phyloP scores from a whole-genome alignment of 169 alveolate genomes.

The Plasmodium relictum region DNA sequence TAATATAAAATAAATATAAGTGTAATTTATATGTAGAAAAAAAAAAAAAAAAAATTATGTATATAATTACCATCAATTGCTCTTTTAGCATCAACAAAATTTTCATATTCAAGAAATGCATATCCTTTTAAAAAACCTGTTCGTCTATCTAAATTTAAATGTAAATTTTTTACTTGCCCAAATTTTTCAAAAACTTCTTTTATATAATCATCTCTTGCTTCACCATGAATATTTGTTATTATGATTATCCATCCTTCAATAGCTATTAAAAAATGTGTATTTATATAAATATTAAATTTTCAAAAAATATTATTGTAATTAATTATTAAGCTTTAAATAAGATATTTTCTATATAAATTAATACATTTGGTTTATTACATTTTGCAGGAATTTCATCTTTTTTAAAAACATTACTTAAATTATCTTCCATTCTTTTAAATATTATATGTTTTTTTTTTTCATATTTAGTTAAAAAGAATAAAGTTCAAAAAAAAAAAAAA shows the following conservation, averaged over 20 bases:
- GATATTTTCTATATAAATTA: not conserved
- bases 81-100: conserved; percentile 87
- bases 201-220: conserved; percentile 94
- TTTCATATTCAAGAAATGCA: conserved; percentile 91
- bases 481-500: not conserved
- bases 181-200: conserved; percentile 90
- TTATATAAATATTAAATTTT: too few relatives aligned
- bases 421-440: conserved; percentile 42
- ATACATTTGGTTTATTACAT: conserved; percentile 49
- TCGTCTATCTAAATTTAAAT: conserved; percentile 94
- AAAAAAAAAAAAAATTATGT: not conserved
- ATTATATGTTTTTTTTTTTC: conserved; percentile 36
- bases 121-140: conserved; percentile 95
- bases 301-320: not conserved
- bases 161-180: conserved; percentile 93
- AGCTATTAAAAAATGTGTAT: conserved; percentile 79
- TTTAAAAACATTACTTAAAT: conserved; percentile 39
- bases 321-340: not conserved
- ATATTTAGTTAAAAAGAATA: conserved; percentile 9
- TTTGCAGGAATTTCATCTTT: conserved; percentile 76
- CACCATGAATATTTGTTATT: conserved; percentile 92
- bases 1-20: not conserved
- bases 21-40: not conserved
- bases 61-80: conserved; percentile 85
- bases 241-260: conserved; percentile 94